Evolutionary conservation across 1,284 basidiomycete genomes (phyloP), one percentile per base, ranked within the genome.

Genomic region (Afroboletus lepidellus): DNA sequence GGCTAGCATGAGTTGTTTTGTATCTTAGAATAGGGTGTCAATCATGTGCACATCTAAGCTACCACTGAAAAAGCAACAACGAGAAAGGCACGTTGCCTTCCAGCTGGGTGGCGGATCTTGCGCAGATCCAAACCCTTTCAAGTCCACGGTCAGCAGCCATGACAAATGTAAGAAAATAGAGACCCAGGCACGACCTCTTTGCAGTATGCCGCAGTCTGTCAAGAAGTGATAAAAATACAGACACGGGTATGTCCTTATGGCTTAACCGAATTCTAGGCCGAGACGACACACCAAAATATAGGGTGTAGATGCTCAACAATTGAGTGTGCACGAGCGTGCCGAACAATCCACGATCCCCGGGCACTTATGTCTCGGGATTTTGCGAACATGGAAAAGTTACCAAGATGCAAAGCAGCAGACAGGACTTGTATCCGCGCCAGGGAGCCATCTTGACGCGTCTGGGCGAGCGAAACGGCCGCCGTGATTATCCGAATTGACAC

Each of bases 121-220:
- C 8, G 39, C 23, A 27, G 25, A 29, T 29, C 25, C 8, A 41
- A 25, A 29, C n/a, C 9, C 15, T 5, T 42, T 54, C 18, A 37
- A 6, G 33, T 29, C 21, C 36, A 5, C 20, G 15, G 20, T 33
- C 15, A 15, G 37, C 24, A 41, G 37, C n/a, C 20, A 36, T 33
- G 32, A 24, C 18, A 43, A 20, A 9, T 3, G 41, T 25, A 53
- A 53, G 48, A 18, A 38, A 53, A 37, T 39, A n/a, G n/a, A n/a
- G n/a, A n/a, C 16, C 33, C 48, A 41, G 54, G 36, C 8, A 36
- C 8, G 39, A 20, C 24, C 8, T 16, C 20, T 29, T 11, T 38
- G 27, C 24, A 13, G 11, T 30, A 9, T 3, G 12, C 13, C 9
- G 30, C 13, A 30, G 11, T 18, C 6, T 9, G 6, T 8, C n/a